Evolutionary conservation across 2,329 filamentous ascomycete genomes (phyloP), one percentile per base, ranked within the genome.

Genomic region (Aspergillus sojae): DNA sequence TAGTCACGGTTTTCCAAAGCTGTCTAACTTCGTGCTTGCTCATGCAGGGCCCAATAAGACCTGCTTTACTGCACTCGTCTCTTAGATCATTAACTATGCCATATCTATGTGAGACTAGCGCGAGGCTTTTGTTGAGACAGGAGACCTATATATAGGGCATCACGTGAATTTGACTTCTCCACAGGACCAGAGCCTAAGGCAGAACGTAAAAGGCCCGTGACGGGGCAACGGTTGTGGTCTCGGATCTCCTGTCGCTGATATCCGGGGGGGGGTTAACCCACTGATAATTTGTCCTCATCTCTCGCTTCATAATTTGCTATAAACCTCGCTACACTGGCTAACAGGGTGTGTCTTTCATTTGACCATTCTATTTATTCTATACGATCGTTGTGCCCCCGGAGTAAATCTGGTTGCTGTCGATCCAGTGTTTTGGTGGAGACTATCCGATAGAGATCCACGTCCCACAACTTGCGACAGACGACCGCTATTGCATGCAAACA

Each of bases 341-440:
- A 3, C 19, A 48, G 34, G 39, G 60, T 19, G n/a, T 46, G 45
- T 58, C 60, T 36, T 54, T 62, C 34, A 41, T 43, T 54, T 58
- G 36, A 19, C 23, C 12, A 14, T 34, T 26, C 45, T 34, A 36
- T 57, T 57, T 41, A 14, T 28, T 23, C 30, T 53, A 32, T 21
- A 48, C 53, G 21, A 54, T 64, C 32, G 54, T 59, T 60, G 52
- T 60, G 23, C 32, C 52, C 46, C 30, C 14, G 54, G 57, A 50
- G 50, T 32, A 58, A 30, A 34, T 32, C 41, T 62, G 11, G 36
- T 53, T 54, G 50, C 62, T 63, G 60, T 65, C 65, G 65, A 65
- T 62, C 46, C 52, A 39, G 61, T 62, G 58, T 63, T 63, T 61
- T 57, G 57, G 65, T 68, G 66, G 66, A 65, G 64, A 61, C 60